Base-by-base conservation (phyloP, 352 stramenopile species). In the Pythium myriotylum region DNA sequence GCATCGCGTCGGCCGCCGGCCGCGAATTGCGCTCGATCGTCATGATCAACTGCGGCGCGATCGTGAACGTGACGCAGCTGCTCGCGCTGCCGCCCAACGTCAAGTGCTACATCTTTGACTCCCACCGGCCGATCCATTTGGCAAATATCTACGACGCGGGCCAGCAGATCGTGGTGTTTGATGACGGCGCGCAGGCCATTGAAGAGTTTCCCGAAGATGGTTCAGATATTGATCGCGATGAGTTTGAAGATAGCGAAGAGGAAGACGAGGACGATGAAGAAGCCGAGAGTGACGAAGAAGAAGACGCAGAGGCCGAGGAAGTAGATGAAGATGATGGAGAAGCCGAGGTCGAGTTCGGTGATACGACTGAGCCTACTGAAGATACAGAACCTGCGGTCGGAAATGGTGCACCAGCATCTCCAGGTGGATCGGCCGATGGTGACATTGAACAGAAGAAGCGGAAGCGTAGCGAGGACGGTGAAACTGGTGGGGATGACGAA, bases 31-130 rank as follows among this genome's bases (percentile, higher is more conserved):
- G 91, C 2, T 97, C 89, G 3, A 74, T 98, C 27, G 76, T 99
- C 6, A 76, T 99, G 71, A 76, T 99, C 54, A 98, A 98, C 65
- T 97, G 97, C 57, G 96, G 96, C 37, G 95, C 93, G 17, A 96
- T 97, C 53, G 78, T 94, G 24, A 97, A 98, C 71, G 74, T 98
- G 7, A 77, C 84, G 20, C 77, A 85, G 68, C 68, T 98, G 27
- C 78, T 98, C 57, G 70, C 77, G 53, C 69, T 93, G 20, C 77
- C 83, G 20, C 51, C 65, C 13, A 54, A 76, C 33, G 71, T 93
- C 10, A 91, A 86, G 45, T 92, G 93, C 37, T 99, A 98, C 77
- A 89, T 99, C 8, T 82, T 99, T 46, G 97, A 99, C 78, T 97
- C 84, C 59, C 94, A 98, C 68, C 81, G 96, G 1, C 97, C 97